These are phyloP conservation scores for Talaromyces sp. DNA, from an alignment of 2,329 filamentous ascomycete species.

Conservation along the genomic window DNA sequence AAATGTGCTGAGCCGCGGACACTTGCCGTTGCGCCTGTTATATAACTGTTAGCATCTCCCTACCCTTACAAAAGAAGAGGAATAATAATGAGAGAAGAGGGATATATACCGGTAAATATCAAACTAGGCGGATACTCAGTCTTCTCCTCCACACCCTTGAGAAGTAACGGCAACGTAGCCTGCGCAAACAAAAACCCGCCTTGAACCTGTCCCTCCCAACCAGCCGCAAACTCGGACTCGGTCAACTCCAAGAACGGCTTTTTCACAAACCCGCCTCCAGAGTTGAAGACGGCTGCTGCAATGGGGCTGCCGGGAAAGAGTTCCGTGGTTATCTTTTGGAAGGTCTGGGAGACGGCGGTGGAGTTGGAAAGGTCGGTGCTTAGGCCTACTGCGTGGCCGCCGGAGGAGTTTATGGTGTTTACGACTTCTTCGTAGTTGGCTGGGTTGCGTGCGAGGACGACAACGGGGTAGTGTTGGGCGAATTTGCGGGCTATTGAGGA, in stretches of 20 bases:
- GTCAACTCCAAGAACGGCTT: slow-evolving; percentile 59
- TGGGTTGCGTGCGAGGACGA: slow-evolving; percentile 55
- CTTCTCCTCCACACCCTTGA: slow-evolving; percentile 46
- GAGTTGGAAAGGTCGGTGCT: slow-evolving; percentile 54
- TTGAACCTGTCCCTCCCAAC: slow-evolving; percentile 46
- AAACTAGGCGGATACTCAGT: slow-evolving; percentile 66
- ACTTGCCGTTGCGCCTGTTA: slow-evolving; percentile 68
- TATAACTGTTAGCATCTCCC: background rate
- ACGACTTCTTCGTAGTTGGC: slow-evolving; percentile 53
- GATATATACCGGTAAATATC: slow-evolving; percentile 59
- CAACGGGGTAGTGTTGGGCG: slow-evolving; percentile 54
- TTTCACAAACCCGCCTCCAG: slow-evolving; percentile 51
- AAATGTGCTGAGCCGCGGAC: slow-evolving; percentile 66
- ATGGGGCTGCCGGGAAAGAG: slow-evolving; percentile 41
- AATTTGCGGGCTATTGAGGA: slow-evolving; percentile 58
- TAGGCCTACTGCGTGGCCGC: slow-evolving; percentile 57
- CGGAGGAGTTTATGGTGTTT: slow-evolving; percentile 54
- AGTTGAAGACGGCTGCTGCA: slow-evolving; percentile 58
- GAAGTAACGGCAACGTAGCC: slow-evolving; percentile 62
- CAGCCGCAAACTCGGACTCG: slow-evolving; percentile 51
- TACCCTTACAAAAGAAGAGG: background rate
- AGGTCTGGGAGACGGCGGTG: slow-evolving; percentile 49
- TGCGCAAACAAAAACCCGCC: slow-evolving; percentile 76
- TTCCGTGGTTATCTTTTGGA: slow-evolving; percentile 51
- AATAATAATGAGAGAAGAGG: background rate